Conservation (phyloP, 306 rosid species). For the Hippophae tibetana region DNA sequence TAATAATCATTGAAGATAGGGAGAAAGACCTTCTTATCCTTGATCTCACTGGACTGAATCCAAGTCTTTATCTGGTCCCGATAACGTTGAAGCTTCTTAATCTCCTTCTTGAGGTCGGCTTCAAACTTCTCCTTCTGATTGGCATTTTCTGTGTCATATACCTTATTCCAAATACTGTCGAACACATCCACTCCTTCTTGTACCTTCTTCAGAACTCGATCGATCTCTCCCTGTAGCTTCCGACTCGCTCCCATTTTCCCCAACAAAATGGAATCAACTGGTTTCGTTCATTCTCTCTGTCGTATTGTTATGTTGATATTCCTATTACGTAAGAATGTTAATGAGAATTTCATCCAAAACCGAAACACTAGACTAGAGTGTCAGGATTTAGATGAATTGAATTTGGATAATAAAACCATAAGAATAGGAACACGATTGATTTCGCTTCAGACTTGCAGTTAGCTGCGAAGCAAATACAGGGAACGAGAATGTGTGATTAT, state of each 20-base stretch:
- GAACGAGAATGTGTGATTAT: too few relatives aligned
- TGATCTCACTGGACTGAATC: constrained; percentile 98
- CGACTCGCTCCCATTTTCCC: constrained; percentile 86
- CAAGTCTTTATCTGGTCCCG: constrained; percentile 94
- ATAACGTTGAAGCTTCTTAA: constrained; percentile 92
- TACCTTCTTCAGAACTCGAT: constrained; percentile 95
- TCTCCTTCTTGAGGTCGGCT: constrained; percentile 97
- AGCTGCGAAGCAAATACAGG: too few relatives aligned
- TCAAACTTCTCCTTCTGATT: constrained; percentile 98
- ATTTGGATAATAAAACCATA: too few relatives aligned
- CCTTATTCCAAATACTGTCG: constrained; percentile 98
- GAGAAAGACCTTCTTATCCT: constrained; percentile 75
- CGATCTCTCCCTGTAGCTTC: constrained; percentile 98
- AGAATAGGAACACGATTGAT: too few relatives aligned
- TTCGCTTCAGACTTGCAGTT: too few relatives aligned
- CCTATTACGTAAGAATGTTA: too few relatives aligned
- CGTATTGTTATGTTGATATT: too few relatives aligned
- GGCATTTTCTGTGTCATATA: constrained; percentile 91
- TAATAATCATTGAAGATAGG: neutral
- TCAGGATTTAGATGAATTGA: too few relatives aligned
- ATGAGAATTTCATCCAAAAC: too few relatives aligned
- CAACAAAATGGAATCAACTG: neutral
- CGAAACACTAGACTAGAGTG: too few relatives aligned
- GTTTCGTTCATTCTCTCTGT: neutral
- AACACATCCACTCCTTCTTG: constrained; percentile 97